A percentile compares a stretch with the other conserved stretches of the same genome.
Conservation (phyloP, 805 yeast genomes). For the Candida silvicultrix region DNA sequence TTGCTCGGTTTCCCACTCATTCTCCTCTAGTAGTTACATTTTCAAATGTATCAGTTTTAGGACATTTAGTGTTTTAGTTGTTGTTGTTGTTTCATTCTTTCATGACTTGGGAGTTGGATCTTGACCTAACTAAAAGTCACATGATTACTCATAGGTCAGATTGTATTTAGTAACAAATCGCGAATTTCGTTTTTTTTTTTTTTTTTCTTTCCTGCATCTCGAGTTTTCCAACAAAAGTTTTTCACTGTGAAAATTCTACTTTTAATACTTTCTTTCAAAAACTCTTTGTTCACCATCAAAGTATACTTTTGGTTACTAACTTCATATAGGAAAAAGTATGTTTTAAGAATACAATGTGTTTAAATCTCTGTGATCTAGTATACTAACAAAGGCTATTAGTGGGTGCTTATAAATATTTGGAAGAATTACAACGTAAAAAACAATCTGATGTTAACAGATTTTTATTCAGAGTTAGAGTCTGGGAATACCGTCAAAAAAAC, state of each 20-base stretch:
- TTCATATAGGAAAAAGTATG: not conserved
- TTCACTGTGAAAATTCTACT: not conserved
- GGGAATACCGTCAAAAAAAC: constrained; percentile 99
- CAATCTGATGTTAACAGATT: constrained; percentile 99
- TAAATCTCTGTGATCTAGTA: not conserved
- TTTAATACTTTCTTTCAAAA: not conserved
- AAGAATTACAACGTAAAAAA: constrained; percentile 99
- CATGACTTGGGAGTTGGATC: too few relatives aligned
- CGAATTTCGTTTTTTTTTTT: not conserved
- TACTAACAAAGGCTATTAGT: constrained; percentile 32
- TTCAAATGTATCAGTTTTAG: too few relatives aligned
- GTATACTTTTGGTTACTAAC: constrained; percentile 1
- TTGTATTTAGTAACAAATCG: not conserved
- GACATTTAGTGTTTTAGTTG: too few relatives aligned
- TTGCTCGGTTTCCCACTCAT: too few relatives aligned
- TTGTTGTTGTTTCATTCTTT: too few relatives aligned
- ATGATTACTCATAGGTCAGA: not conserved
- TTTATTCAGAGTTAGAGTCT: constrained; percentile 99
- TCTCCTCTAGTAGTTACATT: too few relatives aligned
- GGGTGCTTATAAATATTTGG: constrained; percentile 99
- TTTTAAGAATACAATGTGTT: not conserved
- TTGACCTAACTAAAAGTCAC: too few relatives aligned
- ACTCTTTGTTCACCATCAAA: not conserved
- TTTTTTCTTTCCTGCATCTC: not conserved
- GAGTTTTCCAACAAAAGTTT: not conserved